These are phyloP conservation scores for Ceratobasidium sp. DNA, from an alignment of 1,284 basidiomycete genomes.

Conservation along the genomic window DNA sequence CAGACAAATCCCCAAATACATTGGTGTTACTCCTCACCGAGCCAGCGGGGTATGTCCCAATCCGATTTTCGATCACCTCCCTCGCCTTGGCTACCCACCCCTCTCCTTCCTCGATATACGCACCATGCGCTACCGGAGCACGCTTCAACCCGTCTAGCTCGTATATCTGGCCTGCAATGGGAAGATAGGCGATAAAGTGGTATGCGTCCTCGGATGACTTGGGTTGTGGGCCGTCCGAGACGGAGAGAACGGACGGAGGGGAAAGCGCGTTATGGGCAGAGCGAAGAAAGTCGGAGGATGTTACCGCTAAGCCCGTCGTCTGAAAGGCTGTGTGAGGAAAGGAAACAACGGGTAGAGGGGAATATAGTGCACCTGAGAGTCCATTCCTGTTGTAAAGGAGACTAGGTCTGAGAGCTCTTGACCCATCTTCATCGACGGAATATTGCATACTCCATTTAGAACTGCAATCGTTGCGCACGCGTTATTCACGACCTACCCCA, in stretches of 20 bases:
- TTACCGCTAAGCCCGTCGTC: constrained; percentile 85
- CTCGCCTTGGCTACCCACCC: constrained; percentile 86
- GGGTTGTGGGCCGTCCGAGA: constrained; percentile 68
- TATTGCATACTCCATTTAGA: constrained; percentile 92
- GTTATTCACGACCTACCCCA: constrained; percentile 82
- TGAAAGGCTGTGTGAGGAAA: constrained; percentile 20
- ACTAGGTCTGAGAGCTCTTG: constrained; percentile 79
- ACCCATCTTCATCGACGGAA: constrained; percentile 76
- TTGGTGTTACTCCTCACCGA: constrained; percentile 68
- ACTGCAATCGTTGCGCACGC: constrained; percentile 93
- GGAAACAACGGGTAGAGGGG: neutral
- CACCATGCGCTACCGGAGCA: constrained; percentile 82
- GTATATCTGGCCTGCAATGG: constrained; percentile 83
- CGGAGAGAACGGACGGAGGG: constrained; percentile 84
- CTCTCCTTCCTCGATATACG: constrained; percentile 73
- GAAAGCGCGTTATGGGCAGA: constrained; percentile 91
- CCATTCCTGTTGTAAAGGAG: constrained; percentile 85
- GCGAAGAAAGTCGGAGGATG: constrained; percentile 86
- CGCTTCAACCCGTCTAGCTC: constrained; percentile 91
- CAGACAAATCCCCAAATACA: neutral
- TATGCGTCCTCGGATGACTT: constrained; percentile 88
- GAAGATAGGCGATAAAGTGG: constrained; percentile 92
- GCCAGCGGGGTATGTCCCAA: constrained; percentile 86
- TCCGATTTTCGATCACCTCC: constrained; percentile 87
- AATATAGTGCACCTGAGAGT: constrained; percentile 67